Base-by-base conservation (phyloP, 1,284 basidiomycete genomes). In the Leucoagaricus sp. region DNA sequence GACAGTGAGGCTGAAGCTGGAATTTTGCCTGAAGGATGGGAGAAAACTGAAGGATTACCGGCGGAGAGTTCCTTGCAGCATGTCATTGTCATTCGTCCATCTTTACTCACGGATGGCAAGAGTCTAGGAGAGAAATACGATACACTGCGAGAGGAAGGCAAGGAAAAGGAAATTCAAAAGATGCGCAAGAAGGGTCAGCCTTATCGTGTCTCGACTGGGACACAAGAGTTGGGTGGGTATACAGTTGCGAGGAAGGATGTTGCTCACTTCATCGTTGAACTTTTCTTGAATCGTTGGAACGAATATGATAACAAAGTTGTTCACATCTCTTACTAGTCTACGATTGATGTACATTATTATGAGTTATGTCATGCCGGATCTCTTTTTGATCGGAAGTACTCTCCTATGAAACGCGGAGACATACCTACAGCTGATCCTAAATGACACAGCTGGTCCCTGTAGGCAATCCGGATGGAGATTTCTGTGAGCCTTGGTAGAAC, bases 171-270 rank as follows among this genome's bases (percentile, higher is more conserved):
- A 10, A 9, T 38, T n/a, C 36, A 33, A 33, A 33, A 33, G 31
- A 38, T 66, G 19, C 26, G 52, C 3, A 44, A 53, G 51, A 34
- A 38, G 25, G 28, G 10, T 10, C 66, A 63, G 36, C 59, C 64
- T 1, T 80, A 82, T 61, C 66, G 71, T 31, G 72, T 72, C n/a
- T 59, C 58, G 29, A 66, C 65, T 12, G 68, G 71, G 15, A 72
- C n/a, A n/a, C n/a, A 64, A 1, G 70, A 80, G 28, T 31, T 79
- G 1, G 61, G 65, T 0, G 69, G 73, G 2, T 87, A 78, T 64
- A 79, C 77, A 19, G 67, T 89, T 10, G 84, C 83, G 40, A 71
- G 86, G 63, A 72, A 71, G 61, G 86, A 88, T 64, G 78, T 83
- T 1, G 82, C 78, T 2, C 83, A 86, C 69, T 87, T 86, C 63